Evolutionary conservation across 768 basidiomycete genomes (phyloP), one percentile per base, ranked within the genome.

Genomic region (Strobilomyces dryophilus): DNA sequence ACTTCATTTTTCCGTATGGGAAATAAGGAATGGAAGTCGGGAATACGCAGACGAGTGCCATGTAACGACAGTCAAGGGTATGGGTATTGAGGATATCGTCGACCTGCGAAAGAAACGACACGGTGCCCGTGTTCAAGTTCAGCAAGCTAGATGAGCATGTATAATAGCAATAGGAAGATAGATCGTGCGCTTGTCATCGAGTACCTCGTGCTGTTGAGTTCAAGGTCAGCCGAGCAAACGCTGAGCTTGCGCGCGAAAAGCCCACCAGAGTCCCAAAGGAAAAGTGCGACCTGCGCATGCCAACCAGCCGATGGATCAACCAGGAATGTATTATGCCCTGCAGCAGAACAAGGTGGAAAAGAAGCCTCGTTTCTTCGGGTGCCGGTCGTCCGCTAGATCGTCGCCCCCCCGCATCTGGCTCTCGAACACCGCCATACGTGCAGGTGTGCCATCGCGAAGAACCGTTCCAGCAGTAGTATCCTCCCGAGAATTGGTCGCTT

Each of bases 331-430:
- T 56, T 56, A 88, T 74, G 77, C 81, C 61, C 82, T 79, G 67
- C 88, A 91, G 70, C 88, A 91, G 52, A 90, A 70, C 40, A 82
- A 72, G 56, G 74, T 74, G 72, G 80, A 85, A 65, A 90, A 75
- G 20, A 85, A 81, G 55, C 74, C 79, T 68, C 78, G 76, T 65
- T 79, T 77, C 52, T 79, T 82, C 54, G 80, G 80, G 26, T 81
- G 81, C 56, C 77, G 82, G 61, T 86, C 85, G 54, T 86, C 84
- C 54, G 82, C 82, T 55, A 80, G 76, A 55, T 83, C 81, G 45
- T 81, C 79, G 12, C 73, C 77, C 44, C 79, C 75, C 43, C 74
- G 77, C 77, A 81, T 79, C 68, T 82, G 86, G 34, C 83, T 82
- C 52, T 87, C 86, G 60, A 87, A 89, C 40, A 84, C 73, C 17